Evolutionary conservation across 495 filamentous ascomycete genomes (phyloP).

Genomic region (Xylaria nigripes): DNA sequence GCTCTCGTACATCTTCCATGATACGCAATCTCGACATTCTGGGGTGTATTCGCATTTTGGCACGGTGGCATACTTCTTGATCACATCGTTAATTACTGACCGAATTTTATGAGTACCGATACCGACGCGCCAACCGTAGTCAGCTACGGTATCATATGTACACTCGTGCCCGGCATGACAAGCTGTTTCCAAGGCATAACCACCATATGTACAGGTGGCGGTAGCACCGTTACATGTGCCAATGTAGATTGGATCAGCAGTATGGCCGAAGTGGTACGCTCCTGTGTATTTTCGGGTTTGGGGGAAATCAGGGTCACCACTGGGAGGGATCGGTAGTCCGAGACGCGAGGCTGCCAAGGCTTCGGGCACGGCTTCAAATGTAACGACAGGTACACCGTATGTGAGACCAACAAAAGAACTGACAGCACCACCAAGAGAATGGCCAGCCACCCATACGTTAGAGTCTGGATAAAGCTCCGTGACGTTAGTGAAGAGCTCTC

Average conservation of each 20-base stretch:
- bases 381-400: conserved; percentile 77
- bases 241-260: conserved; percentile 90
- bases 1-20: conserved; percentile 90
- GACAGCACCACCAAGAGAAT: conserved; percentile 86
- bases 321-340: conserved; percentile 80
- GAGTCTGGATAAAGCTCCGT: conserved; percentile 79
- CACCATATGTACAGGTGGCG: conserved; percentile 80
- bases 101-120: conserved; percentile 80
- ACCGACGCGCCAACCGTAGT: conserved; percentile 83
- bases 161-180: conserved; percentile 87
- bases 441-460: conserved; percentile 79
- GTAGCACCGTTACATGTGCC: conserved; percentile 87
- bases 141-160: conserved; percentile 80
- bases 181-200: conserved; percentile 85
- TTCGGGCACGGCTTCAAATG: conserved; percentile 86
- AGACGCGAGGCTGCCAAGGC: conserved; percentile 78
- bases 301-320: conserved; percentile 56
- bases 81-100: conserved; percentile 74
- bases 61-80: conserved; percentile 69
- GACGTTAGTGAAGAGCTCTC: conserved; percentile 86
- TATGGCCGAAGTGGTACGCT: conserved; percentile 90
- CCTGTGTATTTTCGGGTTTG: conserved; percentile 66
- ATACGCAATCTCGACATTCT: conserved; percentile 82
- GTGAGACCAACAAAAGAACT: conserved; percentile 80
- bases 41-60: conserved; percentile 60